Percentiles rank a stretch among this genome's conserved stretches.
phyloP scores from a whole-genome alignment of 306 rosid genomes.

The Cicer chorassanicum region DNA sequence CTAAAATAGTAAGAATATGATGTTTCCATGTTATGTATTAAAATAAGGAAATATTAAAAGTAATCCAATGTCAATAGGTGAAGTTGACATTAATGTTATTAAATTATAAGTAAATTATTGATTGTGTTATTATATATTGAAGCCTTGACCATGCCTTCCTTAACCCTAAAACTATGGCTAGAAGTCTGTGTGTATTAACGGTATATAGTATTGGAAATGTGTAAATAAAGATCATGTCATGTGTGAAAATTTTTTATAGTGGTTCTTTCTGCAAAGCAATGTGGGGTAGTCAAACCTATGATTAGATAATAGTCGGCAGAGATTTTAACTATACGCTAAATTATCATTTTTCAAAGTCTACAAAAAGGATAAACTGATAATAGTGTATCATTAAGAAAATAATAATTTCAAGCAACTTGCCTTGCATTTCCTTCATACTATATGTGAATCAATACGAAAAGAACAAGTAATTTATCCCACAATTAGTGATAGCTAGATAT shows the following conservation, averaged over 20 bases:
- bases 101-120: conserved; percentile 38
- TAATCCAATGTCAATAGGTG: conserved; percentile 39
- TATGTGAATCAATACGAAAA: conserved; percentile 18
- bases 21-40: conserved; percentile 45
- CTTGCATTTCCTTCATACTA: conserved; percentile 8
- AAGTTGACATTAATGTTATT: conserved; percentile 59
- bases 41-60: conserved; percentile 6
- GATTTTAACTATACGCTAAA: conserved; percentile 56
- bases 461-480: background rate
- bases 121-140: conserved; percentile 45
- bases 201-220: conserved; percentile 32
- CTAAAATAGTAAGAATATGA: conserved; percentile 23
- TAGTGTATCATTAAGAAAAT: conserved; percentile 1
- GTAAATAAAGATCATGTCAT: conserved; percentile 53
- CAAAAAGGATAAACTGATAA: conserved; percentile 17
- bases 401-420: conserved; percentile 10
- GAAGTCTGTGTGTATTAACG: conserved; percentile 47
- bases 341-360: conserved; percentile 35
- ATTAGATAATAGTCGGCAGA: conserved; percentile 65
- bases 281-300: conserved; percentile 52
- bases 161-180: conserved; percentile 66
- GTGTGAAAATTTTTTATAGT: conserved; percentile 51
- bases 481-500: background rate
- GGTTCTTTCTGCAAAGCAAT: conserved; percentile 43
- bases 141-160: conserved; percentile 56